These are phyloP conservation scores for Ilex paraguariensis DNA, from an alignment of 305 asterid species.

Conservation along the genomic window DNA sequence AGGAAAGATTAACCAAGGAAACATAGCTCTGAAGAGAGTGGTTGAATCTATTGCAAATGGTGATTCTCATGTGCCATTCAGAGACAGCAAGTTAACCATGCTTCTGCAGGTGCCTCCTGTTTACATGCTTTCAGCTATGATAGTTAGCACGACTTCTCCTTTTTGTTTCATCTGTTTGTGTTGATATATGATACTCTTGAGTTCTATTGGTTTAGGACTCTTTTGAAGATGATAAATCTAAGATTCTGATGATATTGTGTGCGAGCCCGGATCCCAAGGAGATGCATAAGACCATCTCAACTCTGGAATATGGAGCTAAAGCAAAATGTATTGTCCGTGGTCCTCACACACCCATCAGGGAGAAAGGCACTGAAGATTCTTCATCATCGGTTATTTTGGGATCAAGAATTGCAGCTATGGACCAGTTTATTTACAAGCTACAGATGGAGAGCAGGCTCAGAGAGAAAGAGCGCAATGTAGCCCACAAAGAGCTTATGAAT, in stretches of 20 bases:
- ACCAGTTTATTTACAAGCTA: conserved; percentile 71
- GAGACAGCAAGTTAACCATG: conserved; percentile 98
- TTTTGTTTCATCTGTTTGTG: background rate
- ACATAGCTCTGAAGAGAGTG: conserved; percentile 81
- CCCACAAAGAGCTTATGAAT: conserved; percentile 49
- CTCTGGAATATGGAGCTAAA: conserved; percentile 92
- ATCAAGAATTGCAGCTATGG: conserved; percentile 76
- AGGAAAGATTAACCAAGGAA: conserved; percentile 90
- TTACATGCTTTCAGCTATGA: background rate
- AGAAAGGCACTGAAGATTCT: conserved; percentile 67
- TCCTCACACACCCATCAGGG: conserved; percentile 71
- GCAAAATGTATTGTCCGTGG: conserved; percentile 93
- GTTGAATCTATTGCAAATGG: conserved; percentile 97
- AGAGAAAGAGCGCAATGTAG: conserved; percentile 61
- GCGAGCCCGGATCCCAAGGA: conserved; percentile 96
- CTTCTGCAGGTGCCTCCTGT: conserved; percentile 71
- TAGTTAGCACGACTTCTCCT: background rate
- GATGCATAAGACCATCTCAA: conserved; percentile 83
- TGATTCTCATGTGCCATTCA: conserved; percentile 93
- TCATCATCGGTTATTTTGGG: conserved; percentile 64
- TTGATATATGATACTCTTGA: conserved; percentile 7
- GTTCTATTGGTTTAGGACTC: conserved; percentile 54
- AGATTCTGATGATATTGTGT: conserved; percentile 85
- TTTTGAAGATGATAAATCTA: conserved; percentile 86
- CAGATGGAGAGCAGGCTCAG: conserved; percentile 69